Conservation (phyloP, 352 stramenopile species). For the Thalassiosira livingstoniorum region DNA sequence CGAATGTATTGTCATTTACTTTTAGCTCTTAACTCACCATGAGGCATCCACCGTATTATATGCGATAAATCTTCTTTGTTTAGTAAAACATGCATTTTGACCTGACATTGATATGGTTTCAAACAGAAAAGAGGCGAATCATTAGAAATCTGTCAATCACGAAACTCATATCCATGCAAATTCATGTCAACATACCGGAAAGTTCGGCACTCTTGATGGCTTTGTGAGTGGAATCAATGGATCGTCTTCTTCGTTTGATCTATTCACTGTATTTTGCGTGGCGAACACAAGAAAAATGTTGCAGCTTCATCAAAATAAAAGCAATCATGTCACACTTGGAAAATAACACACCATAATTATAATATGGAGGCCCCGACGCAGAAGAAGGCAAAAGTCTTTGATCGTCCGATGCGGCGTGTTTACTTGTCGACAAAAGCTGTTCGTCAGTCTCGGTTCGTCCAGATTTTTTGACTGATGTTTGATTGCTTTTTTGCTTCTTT, state of each 20-base stretch:
- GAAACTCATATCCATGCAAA: too few species aligned
- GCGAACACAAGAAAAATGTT: not conserved
- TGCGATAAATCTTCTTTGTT: slow-evolving; percentile 46
- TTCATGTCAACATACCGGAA: slow-evolving; percentile 46
- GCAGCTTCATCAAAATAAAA: not conserved
- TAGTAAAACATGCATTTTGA: slow-evolving; percentile 65
- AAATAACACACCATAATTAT: not conserved
- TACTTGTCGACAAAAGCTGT: too few species aligned
- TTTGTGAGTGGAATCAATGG: slow-evolving; percentile 56
- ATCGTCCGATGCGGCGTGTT: not conserved
- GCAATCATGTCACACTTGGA: not conserved
- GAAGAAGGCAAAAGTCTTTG: not conserved
- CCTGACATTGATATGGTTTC: too few species aligned
- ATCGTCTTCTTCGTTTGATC: slow-evolving; percentile 43
- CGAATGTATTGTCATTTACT: too few species aligned
- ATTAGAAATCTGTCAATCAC: too few species aligned
- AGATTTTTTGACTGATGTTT: too few species aligned
- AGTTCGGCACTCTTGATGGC: slow-evolving; percentile 55
- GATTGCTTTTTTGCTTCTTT: too few species aligned
- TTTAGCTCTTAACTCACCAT: slow-evolving; percentile 62
- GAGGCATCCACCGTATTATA: slow-evolving; percentile 65
- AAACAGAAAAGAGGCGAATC: too few species aligned
- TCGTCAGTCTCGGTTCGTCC: too few species aligned
- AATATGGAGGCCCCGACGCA: not conserved
- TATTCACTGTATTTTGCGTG: not conserved